Evolutionary conservation across 73 alveolate species (phyloP), one percentile per base, ranked within the genome.

Genomic region (Paramecium sonneborni): DNA sequence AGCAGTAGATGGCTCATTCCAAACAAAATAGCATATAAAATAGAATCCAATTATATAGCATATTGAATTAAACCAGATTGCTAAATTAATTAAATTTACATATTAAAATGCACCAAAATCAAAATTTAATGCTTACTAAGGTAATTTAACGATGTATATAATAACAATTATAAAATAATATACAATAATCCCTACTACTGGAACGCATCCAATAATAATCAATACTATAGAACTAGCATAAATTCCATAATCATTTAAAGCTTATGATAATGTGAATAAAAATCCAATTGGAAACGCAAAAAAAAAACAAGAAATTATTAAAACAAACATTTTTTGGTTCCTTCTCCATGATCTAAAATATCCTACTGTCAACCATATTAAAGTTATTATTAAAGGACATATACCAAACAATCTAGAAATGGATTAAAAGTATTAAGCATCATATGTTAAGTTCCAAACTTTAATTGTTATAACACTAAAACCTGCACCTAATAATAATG

Each of bases 1-100:
- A 15, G 86, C 55, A 5, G 55, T 72, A 32, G 30, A 26, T 9
- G 86, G 86, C 26, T 72, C 86, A 72, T 72, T 72, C 86, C 62
- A 72, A 18, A 72, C 86, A 6, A 34, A 72, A 37, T 72, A 72
- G 18, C 86, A 72, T 12, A 30, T 72, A 35, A 72, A 37, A 72
- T 35, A 37, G 24, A 72, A 72, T 34, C 58, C 32, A 14, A 35
- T 5, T 38, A 34, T 72, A 15, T 35, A 72, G 12, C 62, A 30
- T 35, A 72, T 21, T 5, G 58, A 35, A 72, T 38, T 72, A 34
- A 35, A 37, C 86, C 86, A 72, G 11, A 20, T 34, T 20, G 86
- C 86, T 15, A 28, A 72, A 72, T 72, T 72, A 14, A 28, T 72
- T 5, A 72, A 37, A 37, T 72, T 37, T 2, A 35, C 3, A 37